Evolutionary conservation across 1,284 basidiomycete genomes (phyloP).

Genomic region (Puccinia novopanici): DNA sequence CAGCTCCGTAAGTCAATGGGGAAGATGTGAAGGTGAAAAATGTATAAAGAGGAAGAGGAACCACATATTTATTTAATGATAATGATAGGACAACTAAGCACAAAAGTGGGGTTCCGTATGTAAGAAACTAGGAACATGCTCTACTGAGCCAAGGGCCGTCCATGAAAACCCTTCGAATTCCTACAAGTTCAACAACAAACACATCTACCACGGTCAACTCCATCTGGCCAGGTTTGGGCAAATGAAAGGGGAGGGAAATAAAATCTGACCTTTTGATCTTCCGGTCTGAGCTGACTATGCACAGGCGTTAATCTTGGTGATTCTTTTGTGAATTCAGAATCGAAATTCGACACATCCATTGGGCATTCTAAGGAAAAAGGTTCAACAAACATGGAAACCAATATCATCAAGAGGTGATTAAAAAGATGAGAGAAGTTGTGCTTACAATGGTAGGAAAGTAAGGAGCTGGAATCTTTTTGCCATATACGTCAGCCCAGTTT

Average conservation of each 20-base stretch:
- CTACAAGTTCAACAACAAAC: constrained; percentile 32
- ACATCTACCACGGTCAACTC: background rate
- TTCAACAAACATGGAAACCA: too few relatives aligned
- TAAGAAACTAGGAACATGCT: background rate
- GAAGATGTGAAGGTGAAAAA: background rate
- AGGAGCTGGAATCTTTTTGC: constrained; percentile 94
- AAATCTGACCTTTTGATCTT: constrained; percentile 72
- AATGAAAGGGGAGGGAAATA: constrained; percentile 37
- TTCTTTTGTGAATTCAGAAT: constrained; percentile 94
- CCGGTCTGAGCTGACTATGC: constrained; percentile 85
- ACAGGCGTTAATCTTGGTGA: constrained; percentile 97
- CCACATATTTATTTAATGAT: background rate
- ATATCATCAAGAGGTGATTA: background rate
- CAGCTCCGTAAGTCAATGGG: background rate
- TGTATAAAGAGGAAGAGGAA: background rate
- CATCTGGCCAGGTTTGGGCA: background rate
- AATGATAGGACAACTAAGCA: background rate
- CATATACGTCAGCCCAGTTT: constrained; percentile 89
- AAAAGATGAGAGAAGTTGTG: constrained; percentile 50
- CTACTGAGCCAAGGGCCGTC: constrained; percentile 51
- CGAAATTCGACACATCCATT: constrained; percentile 74
- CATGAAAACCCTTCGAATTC: constrained; percentile 97
- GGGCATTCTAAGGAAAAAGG: constrained; percentile 53
- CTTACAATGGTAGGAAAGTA: constrained; percentile 94
- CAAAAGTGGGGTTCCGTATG: background rate